Conservation (phyloP, 352 stramenopile genomes). For the Globisporangium spinosum region DNA sequence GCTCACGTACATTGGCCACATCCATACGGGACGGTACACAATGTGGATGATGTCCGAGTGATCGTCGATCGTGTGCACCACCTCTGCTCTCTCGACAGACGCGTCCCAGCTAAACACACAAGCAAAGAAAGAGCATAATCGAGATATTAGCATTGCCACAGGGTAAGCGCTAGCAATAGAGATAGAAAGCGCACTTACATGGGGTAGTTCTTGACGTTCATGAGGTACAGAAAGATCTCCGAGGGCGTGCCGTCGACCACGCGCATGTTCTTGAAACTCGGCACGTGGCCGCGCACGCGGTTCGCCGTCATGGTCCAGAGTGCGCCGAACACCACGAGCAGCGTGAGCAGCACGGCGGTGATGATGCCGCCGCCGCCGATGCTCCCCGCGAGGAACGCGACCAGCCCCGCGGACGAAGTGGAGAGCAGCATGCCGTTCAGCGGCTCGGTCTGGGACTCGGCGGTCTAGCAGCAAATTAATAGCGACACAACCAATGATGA, state of each 20-base stretch:
- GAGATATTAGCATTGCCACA: not conserved
- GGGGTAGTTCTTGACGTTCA: slow-evolving; percentile 66
- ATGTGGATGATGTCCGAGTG: slow-evolving; percentile 79
- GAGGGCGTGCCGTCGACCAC: slow-evolving; percentile 59
- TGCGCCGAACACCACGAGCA: slow-evolving; percentile 38
- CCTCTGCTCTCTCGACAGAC: slow-evolving; percentile 51
- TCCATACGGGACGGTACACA: slow-evolving; percentile 72
- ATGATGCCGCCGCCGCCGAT: slow-evolving; percentile 61
- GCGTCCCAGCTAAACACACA: slow-evolving; percentile 53
- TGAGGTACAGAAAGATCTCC: slow-evolving; percentile 73
- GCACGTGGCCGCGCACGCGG: slow-evolving; percentile 36
- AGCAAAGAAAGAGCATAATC: not conserved
- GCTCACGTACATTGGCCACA: slow-evolving; percentile 62
- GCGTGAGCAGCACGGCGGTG: slow-evolving; percentile 44
- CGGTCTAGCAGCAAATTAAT: not conserved
- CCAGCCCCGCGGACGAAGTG: slow-evolving; percentile 41
- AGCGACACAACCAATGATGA: not conserved
- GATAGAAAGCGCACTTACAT: slow-evolving; percentile 20
- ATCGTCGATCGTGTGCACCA: slow-evolving; percentile 76
- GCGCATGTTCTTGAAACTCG: slow-evolving; percentile 67
- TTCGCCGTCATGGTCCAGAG: slow-evolving; percentile 55
- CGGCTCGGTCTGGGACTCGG: slow-evolving; percentile 28
- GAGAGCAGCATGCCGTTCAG: slow-evolving; percentile 62
- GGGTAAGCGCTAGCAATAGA: not conserved
- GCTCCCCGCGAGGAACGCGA: slow-evolving; percentile 60